Evolutionary conservation across 495 filamentous ascomycete genomes (phyloP).

Genomic region (Lophium mytilinum): DNA sequence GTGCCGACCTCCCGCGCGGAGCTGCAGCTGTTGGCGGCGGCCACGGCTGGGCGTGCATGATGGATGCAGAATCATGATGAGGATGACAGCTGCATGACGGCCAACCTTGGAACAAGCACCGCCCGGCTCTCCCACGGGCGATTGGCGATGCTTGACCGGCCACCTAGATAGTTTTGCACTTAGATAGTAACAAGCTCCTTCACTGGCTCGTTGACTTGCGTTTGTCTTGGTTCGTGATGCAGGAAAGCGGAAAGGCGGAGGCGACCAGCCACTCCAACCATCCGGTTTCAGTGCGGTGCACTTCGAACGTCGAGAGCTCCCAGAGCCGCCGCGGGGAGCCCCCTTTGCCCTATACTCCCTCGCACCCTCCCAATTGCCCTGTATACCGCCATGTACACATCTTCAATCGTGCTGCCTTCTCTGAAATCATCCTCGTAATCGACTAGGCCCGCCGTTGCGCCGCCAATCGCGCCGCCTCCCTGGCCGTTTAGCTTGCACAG

Average conservation of each 20-base stretch:
- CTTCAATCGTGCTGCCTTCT: not conserved
- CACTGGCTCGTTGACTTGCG: too few species aligned
- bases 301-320: slow-evolving; percentile 14
- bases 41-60: slow-evolving; percentile 14
- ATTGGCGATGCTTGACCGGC: too few species aligned
- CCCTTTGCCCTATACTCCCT: not conserved
- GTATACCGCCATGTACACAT: not conserved
- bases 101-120: not conserved
- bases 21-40: slow-evolving; percentile 13
- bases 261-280: slow-evolving; percentile 19
- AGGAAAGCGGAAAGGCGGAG: not conserved
- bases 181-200: too few species aligned
- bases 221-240: not conserved
- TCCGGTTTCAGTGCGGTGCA: slow-evolving; percentile 21
- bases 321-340: not conserved
- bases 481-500: not conserved
- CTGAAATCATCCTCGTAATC: not conserved
- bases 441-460: too few species aligned
- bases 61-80: too few species aligned
- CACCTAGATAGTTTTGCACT: too few species aligned
- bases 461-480: not conserved
- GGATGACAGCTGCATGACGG: not conserved
- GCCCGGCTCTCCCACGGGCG: too few species aligned
- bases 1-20: slow-evolving; percentile 13
- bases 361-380: not conserved